Percentiles rank a stretch among this genome's conserved stretches.
These are phyloP conservation scores for Russula sp. DNA, from an alignment of 768 basidiomycete species.

Conservation along the genomic window DNA sequence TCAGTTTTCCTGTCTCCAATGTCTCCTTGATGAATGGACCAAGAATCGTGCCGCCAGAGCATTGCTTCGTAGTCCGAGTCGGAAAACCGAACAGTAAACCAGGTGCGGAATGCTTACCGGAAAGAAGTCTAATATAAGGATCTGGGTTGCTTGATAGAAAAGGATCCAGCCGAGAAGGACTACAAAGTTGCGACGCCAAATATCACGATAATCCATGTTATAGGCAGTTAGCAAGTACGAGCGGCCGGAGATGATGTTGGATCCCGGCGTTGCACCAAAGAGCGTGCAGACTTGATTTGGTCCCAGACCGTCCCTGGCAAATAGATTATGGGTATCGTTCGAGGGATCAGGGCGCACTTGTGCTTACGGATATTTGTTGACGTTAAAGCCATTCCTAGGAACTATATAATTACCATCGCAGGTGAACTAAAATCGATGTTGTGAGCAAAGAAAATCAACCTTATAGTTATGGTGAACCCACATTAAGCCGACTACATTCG, in stretches of 20 bases:
- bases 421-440: constrained; percentile 36
- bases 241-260: constrained; percentile 47
- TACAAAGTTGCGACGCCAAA: constrained; percentile 65
- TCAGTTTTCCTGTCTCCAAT: constrained; percentile 47
- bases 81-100: neutral
- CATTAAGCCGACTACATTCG: constrained; percentile 69
- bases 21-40: constrained; percentile 60
- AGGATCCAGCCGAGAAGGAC: constrained; percentile 68
- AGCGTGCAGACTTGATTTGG: constrained; percentile 76
- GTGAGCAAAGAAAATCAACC: constrained; percentile 1
- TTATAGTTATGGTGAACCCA: constrained; percentile 30
- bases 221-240: constrained; percentile 57
- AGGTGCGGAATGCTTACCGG: constrained; percentile 39
- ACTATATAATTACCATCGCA: constrained; percentile 64
- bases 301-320: constrained; percentile 39
- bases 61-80: constrained; percentile 5
- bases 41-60: constrained; percentile 19
- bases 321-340: neutral
- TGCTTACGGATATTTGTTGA: constrained; percentile 58
- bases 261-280: constrained; percentile 56
- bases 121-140: constrained; percentile 58
- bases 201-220: constrained; percentile 41
- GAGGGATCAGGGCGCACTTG: constrained; percentile 19
- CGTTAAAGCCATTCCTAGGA: constrained; percentile 54
- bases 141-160: constrained; percentile 63